These are phyloP conservation scores for Drechslerella dactyloides DNA, from an alignment of 2,329 filamentous ascomycete genomes.

Conservation along the genomic window DNA sequence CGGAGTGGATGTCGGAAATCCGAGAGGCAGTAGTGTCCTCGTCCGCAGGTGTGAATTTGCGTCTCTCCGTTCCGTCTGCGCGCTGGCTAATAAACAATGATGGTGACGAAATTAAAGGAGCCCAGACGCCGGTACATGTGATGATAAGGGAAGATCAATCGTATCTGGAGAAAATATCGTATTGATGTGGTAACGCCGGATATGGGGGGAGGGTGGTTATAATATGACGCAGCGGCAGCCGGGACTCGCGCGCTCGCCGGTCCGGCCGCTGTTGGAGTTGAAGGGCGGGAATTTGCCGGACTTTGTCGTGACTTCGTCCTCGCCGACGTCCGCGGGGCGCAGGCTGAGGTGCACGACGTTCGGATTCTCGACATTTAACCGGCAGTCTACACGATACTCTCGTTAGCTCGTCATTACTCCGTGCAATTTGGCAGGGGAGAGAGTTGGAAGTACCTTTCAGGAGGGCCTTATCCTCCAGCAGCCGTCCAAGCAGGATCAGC, in stretches of 20 bases:
- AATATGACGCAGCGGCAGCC: conserved; percentile 55
- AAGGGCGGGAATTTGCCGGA: conserved; percentile 52
- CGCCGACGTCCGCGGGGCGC: conserved; percentile 53
- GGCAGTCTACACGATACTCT: conserved; percentile 51
- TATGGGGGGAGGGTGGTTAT: conserved; percentile 25
- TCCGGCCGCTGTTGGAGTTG: conserved; percentile 34
- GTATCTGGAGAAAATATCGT: not conserved
- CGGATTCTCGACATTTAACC: conserved; percentile 53
- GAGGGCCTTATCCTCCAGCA: conserved; percentile 43
- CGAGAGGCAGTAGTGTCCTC: no score
- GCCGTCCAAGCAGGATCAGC: conserved; percentile 33
- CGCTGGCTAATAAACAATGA: no score
- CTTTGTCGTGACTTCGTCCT: conserved; percentile 54
- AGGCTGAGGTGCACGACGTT: conserved; percentile 55
- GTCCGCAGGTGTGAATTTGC: no score
- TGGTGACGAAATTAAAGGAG: no score
- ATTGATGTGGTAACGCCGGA: not conserved
- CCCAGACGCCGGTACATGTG: no score
- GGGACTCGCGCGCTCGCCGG: conserved; percentile 49
- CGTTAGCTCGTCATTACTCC: not conserved
- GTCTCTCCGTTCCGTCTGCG: no score
- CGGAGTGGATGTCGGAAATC: no score
- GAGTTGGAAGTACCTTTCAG: conserved; percentile 36
- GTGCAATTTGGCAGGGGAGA: not conserved
- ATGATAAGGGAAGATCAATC: no score